A percentile compares a stretch with the other conserved stretches of the same genome.
Conservation (phyloP, 2,329 filamentous ascomycete genomes). For the Chaetothyriales sp. region DNA sequence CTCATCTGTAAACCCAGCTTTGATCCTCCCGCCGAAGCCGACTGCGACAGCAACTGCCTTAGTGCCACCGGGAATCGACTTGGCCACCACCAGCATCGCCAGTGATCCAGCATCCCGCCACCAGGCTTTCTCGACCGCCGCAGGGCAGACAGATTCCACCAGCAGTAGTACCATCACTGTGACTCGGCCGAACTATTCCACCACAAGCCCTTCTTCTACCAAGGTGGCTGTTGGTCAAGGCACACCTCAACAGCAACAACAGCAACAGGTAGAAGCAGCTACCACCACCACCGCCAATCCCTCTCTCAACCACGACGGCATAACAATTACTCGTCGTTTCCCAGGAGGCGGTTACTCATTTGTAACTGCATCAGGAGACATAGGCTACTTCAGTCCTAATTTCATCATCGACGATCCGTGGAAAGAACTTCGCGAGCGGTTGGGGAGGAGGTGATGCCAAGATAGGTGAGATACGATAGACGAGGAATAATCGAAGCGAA, state of each 20-base stretch:
- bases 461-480: not conserved
- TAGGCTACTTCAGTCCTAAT: slow-evolving; percentile 17
- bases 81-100: not conserved
- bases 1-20: too few species aligned
- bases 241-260: not conserved
- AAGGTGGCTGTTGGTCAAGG: not conserved
- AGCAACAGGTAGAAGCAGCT: too few species aligned
- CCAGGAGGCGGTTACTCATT: slow-evolving; percentile 7
- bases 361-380: slow-evolving; percentile 15
- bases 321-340: slow-evolving; percentile 2
- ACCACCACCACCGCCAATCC: not conserved
- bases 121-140: too few species aligned
- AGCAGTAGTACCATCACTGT: too few species aligned
- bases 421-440: slow-evolving; percentile 3
- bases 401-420: slow-evolving; percentile 18
- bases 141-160: too few species aligned
- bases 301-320: not conserved
- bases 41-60: not conserved
- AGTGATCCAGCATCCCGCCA: not conserved
- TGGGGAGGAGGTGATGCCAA: not conserved
- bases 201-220: not conserved
- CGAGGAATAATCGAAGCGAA: not conserved
- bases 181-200: too few species aligned
- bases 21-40: not conserved
- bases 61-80: not conserved